Evolutionary conservation across 257 asterid species (phyloP), one percentile per base, ranked within the genome.

Genomic region (Paulownia fortunei): DNA sequence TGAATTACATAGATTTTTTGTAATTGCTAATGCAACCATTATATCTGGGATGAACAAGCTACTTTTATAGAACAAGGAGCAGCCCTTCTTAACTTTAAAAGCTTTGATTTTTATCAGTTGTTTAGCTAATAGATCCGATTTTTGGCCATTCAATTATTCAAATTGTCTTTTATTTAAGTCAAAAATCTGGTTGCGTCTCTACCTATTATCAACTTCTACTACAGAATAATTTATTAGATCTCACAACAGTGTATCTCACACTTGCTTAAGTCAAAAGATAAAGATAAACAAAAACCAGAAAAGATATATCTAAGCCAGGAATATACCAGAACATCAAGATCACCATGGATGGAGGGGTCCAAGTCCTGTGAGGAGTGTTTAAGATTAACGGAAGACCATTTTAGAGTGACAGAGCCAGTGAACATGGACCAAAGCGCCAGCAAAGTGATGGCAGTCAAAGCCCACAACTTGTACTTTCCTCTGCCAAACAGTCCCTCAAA

Each of bases 371-470:
- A 74, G 56, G 87, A 81, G 73, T 71, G 86, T 76, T 80, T 85
- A 72, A 90, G 97, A 82, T 87, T 76, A 55, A 83, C 91, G 51
- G 89, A 71, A 46, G 98, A 89, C 96, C 95, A 91, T 61, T 91
- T 92, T 1, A 94, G 91, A 68, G 98, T 91, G 72, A 96, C 89
- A 30, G 99, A 83, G 74, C 96, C 98, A 27, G 99, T 92, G 24
- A 92, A 89, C 98, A 96, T 89, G 26, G 98, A 94, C 97, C 99
- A 96, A 52, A 89, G 82, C 0, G 99, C 99, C 15, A 96, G 90
- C 61, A 90, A 63, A 60, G 90, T 69, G 9, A 96, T 91, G 61
- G 91, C 99, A 82, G 84, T 82, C 78, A 96, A 84, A 58, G 89
- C 98, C 99, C 99, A 96, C 74, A 96, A 77, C 78, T 96, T 96